phyloP scores from a whole-genome alignment of 345 rosid genomes.

The Salix viminalis region DNA sequence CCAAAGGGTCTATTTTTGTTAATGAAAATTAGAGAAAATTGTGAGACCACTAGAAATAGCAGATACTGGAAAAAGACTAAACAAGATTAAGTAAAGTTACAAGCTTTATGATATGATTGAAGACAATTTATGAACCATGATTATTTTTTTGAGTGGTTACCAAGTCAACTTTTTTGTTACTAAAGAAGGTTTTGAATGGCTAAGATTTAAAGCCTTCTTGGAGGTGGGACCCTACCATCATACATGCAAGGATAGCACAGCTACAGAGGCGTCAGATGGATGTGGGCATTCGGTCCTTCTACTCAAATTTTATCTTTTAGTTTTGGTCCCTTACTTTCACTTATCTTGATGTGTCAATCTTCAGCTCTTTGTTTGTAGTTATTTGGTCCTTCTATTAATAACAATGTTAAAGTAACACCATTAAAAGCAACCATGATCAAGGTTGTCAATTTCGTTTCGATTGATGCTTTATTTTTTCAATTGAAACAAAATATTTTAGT shows the following conservation, averaged over 20 bases:
- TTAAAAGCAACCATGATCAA: too few relatives aligned
- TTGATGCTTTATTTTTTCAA: too few relatives aligned
- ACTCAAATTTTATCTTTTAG: not conserved
- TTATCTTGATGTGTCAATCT: not conserved
- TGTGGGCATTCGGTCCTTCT: not conserved
- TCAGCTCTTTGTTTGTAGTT: not conserved
- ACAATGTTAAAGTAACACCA: not conserved
- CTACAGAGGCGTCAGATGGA: not conserved
- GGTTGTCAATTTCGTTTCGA: too few relatives aligned
- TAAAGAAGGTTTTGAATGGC: conserved; percentile 39
- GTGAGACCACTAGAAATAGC: conserved; percentile 8
- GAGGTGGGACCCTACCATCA: conserved; percentile 25
- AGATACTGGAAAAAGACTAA: not conserved
- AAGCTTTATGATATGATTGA: conserved; percentile 27
- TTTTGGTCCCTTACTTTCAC: not conserved
- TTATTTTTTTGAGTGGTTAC: conserved; percentile 23
- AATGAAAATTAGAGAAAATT: not conserved
- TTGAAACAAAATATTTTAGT: too few relatives aligned
- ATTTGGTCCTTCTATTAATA: not conserved
- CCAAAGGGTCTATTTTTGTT: not conserved
- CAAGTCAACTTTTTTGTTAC: not conserved
- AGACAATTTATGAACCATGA: conserved; percentile 19
- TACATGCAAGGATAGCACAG: not conserved
- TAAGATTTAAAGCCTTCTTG: conserved; percentile 41
- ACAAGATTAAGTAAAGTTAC: conserved; percentile 22